Base-by-base conservation (phyloP, 2,329 filamentous ascomycete genomes). In the Cordyceps pruinosa region DNA sequence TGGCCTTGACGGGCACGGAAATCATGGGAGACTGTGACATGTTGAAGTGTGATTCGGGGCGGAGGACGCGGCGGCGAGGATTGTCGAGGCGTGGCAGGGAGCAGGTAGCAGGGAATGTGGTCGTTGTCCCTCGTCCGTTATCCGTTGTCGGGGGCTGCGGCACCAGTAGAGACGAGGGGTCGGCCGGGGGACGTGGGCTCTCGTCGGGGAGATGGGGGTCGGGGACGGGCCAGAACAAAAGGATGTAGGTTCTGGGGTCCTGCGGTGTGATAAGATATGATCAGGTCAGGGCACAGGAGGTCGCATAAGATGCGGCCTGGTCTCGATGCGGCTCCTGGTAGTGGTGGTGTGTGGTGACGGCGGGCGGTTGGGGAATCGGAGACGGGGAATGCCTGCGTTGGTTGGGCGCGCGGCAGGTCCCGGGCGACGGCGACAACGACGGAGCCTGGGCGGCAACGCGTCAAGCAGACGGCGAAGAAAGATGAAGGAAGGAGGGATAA, bases 1-100 rank as follows among this genome's bases (percentile, higher is more conserved):
- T 99, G 55, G 83, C 83, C 84, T 88, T 97, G 68, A 97, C 82
- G 70, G 93, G 93, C 81, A 87, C 87, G 66, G 91, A 95, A 66
- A 97, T 87, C 93, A 97, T 97, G 61, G 92, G 92, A 64, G 90
- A 86, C 77, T 95, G 89, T 72, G 89, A 82, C 87, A 90, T 91
- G 65, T 59, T 65, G 56, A n/a, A 23, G 19, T n/a, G 19, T 21
- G 21, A 19, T 47, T 10, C 25, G n/a, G 19, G 6, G n/a, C 32
- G 34, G 8, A 17, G 42, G 34, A 19, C 32, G 30, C 8, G 32
- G 41, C 15, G 23, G n/a, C 3, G 30, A 28, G 30, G 34, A 9
- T n/a, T 47, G 34, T 41, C 25, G 44, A 42, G 13, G 37, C 42
- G 17, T 28, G 21, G 30, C 41, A 37, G 41, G 30, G 21, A 54